Base-by-base conservation (phyloP, 176 grass and related monocot genomes). In the Paspalum vaginatum region DNA sequence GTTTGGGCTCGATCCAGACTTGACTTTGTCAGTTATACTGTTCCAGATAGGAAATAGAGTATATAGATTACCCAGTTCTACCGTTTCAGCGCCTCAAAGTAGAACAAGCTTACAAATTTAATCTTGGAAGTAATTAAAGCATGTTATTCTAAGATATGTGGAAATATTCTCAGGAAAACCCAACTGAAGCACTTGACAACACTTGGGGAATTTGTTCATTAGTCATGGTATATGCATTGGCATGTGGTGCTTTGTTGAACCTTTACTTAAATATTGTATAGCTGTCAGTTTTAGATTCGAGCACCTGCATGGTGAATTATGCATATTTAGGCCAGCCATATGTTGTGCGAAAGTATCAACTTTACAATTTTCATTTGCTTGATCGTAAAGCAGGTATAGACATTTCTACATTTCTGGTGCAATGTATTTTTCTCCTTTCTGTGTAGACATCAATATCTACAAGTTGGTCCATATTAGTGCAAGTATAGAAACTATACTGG, bases 291-390 rank as follows among this genome's bases (percentile, higher is more conserved):
- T 51, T 71, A 49, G 26, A 42, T 50, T 53, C 40, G 55, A 67
- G 13, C 13, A 66, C 18, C 76, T 43, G 63, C 40, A 39, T 64
- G 20, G 55, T 38, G 20, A 66, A 66, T 43, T 47, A 65, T 58
- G 9, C 41, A 20, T 21, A 44, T 55, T 64, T 66, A 66, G 72
- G 76, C 32, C 77, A 48, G 76, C 32, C 77, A 48, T 56, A 54
- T 56, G 43, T 38, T 20, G 13, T 18, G 27, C 12, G 65, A 47
- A 68, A 38, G 48, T 70, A 37, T 59, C 51, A 9, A 70, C 5
- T 80, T 26, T n/a, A 47, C 49, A 86, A 73, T 22, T 79, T 57
- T 53, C 15, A 0, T 48, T 5, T 40, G 45, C 11, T 40, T 38
- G 76, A 17, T 46, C 6, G 54, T 20, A 62, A 39, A 32, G 74